Conservation (phyloP, 768 basidiomycete genomes). For the Suillus hirtellus region DNA sequence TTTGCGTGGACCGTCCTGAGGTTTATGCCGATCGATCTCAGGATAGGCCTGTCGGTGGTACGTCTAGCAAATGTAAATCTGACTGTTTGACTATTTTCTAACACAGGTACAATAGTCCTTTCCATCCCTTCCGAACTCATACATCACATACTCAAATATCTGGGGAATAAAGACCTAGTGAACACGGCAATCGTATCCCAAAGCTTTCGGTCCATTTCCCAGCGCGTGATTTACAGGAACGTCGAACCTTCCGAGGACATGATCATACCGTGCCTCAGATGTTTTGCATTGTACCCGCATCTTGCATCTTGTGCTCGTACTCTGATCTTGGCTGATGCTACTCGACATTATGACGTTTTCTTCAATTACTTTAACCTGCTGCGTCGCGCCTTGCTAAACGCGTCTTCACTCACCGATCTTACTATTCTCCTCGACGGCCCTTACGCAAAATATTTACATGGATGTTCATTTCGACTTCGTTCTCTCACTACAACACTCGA, state of each 20-base stretch:
- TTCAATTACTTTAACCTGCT: slow-evolving; percentile 17
- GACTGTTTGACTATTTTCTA: background rate
- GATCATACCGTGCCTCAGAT: slow-evolving; percentile 17
- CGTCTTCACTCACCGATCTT: slow-evolving; percentile 26
- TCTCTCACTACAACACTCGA: slow-evolving; percentile 25
- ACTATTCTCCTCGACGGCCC: slow-evolving; percentile 26
- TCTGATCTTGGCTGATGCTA: slow-evolving; percentile 11
- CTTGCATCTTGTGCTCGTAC: slow-evolving; percentile 15
- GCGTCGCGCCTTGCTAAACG: slow-evolving; percentile 22
- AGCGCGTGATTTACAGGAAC: slow-evolving; percentile 14
- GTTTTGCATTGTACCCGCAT: slow-evolving; percentile 11
- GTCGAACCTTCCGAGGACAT: slow-evolving; percentile 5
- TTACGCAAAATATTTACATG: slow-evolving; percentile 21
- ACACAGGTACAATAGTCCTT: slow-evolving; percentile 1
- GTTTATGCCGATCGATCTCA: background rate
- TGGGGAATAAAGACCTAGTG: slow-evolving; percentile 11
- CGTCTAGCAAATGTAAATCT: background rate
- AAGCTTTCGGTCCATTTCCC: slow-evolving; percentile 11
- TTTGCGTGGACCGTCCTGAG: background rate
- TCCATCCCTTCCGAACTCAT: slow-evolving; percentile 15
- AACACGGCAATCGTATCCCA: slow-evolving; percentile 5
- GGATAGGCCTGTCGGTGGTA: background rate
- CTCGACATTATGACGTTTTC: slow-evolving; percentile 6
- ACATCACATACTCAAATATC: slow-evolving; percentile 12
- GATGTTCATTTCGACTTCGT: slow-evolving; percentile 26